Conservation (phyloP, 2,329 filamentous ascomycete genomes). For the Cryphonectria parasitica region DNA sequence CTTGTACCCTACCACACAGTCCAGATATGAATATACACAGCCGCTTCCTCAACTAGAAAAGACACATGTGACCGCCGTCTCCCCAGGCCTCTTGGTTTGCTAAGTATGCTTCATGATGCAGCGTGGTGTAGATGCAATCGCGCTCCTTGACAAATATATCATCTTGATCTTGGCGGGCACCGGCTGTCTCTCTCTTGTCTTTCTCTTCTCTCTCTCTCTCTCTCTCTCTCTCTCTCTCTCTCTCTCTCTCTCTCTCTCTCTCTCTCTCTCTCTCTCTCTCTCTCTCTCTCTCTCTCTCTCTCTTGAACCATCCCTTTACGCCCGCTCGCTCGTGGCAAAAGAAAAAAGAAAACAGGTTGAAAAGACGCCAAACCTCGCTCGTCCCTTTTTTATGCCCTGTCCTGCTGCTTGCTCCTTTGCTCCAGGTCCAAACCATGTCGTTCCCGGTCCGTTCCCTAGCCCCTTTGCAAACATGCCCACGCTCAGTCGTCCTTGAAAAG, state of each 20-base stretch:
- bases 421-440: background rate
- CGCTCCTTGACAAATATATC: background rate
- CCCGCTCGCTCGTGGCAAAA: background rate
- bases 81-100: background rate
- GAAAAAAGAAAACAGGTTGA: background rate
- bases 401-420: background rate
- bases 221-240: background rate
- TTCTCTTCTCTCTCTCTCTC: too few species aligned
- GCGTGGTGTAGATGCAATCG: conserved; percentile 1
- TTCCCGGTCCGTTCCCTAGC: background rate
- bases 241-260: too few species aligned
- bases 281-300: background rate
- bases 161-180: background rate
- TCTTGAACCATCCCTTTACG: background rate
- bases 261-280: too few species aligned
- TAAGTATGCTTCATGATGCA: background rate
- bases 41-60: background rate
- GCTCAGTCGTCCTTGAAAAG: background rate
- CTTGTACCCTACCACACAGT: background rate
- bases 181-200: background rate
- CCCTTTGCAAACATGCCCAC: background rate
- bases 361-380: background rate
- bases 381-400: background rate
- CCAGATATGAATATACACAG: background rate
- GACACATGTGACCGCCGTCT: background rate